Evolutionary conservation across 257 asterid genomes (phyloP).

Genomic region (Primulina huaijiensis): DNA sequence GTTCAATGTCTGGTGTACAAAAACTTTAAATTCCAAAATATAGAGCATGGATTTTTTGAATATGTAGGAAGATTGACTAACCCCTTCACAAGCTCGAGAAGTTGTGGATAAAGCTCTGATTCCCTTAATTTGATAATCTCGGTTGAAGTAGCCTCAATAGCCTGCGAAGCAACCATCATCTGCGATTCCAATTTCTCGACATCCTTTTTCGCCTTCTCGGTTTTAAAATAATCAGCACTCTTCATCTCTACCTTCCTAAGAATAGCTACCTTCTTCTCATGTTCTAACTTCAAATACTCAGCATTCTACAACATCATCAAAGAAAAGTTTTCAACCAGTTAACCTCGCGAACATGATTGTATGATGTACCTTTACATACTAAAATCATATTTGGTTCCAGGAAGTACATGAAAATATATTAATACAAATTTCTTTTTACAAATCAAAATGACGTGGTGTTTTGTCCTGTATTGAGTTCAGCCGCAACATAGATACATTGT

Average conservation of each 20-base stretch:
- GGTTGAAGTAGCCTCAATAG: slow-evolving; percentile 73
- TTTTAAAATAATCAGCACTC: slow-evolving; percentile 76
- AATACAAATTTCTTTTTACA: background rate
- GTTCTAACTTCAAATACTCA: slow-evolving; percentile 70
- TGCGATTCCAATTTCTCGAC: slow-evolving; percentile 91
- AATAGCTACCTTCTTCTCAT: slow-evolving; percentile 58
- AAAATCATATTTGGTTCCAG: background rate
- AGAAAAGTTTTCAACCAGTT: slow-evolving; percentile 14
- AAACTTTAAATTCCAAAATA: background rate
- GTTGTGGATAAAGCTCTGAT: slow-evolving; percentile 84
- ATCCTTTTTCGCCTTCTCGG: slow-evolving; percentile 90
- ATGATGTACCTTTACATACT: background rate
- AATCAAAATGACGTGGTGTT: background rate
- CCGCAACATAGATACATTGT: background rate
- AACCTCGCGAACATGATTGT: background rate
- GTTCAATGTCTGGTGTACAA: background rate
- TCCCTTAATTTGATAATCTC: slow-evolving; percentile 87
- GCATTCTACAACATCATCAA: slow-evolving; percentile 53
- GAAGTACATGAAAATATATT: too few species aligned
- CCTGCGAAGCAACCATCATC: slow-evolving; percentile 78
- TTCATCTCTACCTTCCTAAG: slow-evolving; percentile 82
- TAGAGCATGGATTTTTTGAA: background rate
- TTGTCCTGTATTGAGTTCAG: background rate
- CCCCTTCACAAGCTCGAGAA: slow-evolving; percentile 75
- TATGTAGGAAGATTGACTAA: slow-evolving; percentile 34